Conservation (phyloP, 2,329 filamentous ascomycete species). For the Fusarium decemcellulare region DNA sequence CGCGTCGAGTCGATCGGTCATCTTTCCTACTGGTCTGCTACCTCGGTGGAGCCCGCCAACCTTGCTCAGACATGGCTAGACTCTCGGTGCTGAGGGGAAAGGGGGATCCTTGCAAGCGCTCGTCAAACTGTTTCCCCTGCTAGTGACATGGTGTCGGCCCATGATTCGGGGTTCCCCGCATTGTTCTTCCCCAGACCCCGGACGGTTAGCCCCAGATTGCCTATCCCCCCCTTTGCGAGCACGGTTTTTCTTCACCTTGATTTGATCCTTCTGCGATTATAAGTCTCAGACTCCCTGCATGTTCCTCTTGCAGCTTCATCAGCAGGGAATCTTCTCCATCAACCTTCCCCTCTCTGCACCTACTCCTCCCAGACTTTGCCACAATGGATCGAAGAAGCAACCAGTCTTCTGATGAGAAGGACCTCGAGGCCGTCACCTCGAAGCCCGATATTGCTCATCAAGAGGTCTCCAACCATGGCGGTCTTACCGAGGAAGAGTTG, state of each 20-base stretch:
- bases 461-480: conserved; percentile 7
- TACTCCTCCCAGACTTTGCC: neutral
- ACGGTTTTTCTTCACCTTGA: neutral
- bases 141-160: conserved; percentile 6
- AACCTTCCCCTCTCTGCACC: neutral
- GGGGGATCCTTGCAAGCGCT: neutral
- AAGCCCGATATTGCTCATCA: conserved; percentile 22
- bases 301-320: neutral
- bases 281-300: neutral
- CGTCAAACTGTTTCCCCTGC: neutral
- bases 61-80: neutral
- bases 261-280: neutral
- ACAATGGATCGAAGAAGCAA: conserved; percentile 24
- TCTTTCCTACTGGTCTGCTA: conserved; percentile 31
- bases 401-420: conserved; percentile 31
- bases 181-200: conserved; percentile 2
- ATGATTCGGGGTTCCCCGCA: conserved; percentile 12
- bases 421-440: conserved; percentile 31
- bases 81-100: neutral
- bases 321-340: neutral
- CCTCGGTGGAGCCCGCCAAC: neutral
- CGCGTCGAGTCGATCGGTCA: conserved; percentile 14
- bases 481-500: conserved; percentile 27
- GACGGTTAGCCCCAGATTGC: neutral
- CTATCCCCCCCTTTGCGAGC: neutral